These are phyloP conservation scores for Metarhizium sp. DNA, from an alignment of 2,329 filamentous ascomycete genomes.

Conservation along the genomic window DNA sequence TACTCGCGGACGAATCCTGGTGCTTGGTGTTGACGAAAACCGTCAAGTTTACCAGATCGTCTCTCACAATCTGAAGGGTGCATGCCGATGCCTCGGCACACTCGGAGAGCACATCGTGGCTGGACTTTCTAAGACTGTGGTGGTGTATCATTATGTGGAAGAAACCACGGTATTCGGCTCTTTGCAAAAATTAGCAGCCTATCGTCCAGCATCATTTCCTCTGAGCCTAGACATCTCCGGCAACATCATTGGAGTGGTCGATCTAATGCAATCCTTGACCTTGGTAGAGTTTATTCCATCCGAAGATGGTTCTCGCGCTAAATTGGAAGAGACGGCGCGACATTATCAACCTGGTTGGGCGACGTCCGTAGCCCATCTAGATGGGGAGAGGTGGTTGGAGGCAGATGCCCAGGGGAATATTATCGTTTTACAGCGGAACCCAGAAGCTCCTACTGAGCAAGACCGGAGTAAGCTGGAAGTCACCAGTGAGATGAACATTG, in stretches of 20 bases:
- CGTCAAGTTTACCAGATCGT: slow-evolving; percentile 64
- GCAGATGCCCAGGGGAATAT: slow-evolving; percentile 85
- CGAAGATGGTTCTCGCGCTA: slow-evolving; percentile 45
- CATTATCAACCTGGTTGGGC: slow-evolving; percentile 78
- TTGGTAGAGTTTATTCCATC: slow-evolving; percentile 62
- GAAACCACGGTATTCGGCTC: slow-evolving; percentile 44
- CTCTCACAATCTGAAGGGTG: slow-evolving; percentile 62
- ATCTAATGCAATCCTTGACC: slow-evolving; percentile 88
- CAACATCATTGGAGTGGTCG: slow-evolving; percentile 71
- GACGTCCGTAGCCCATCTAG: slow-evolving; percentile 67
- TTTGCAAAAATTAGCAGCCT: slow-evolving; percentile 64
- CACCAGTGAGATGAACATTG: slow-evolving; percentile 73
- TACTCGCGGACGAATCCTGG: slow-evolving; percentile 63
- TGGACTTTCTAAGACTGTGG: slow-evolving; percentile 79
- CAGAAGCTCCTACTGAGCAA: slow-evolving; percentile 61
- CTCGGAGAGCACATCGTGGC: slow-evolving; percentile 73
- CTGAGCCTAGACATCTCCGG: slow-evolving; percentile 69
- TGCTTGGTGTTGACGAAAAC: slow-evolving; percentile 73
- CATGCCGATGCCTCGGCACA: slow-evolving; percentile 69
- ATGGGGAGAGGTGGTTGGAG: slow-evolving; percentile 67
- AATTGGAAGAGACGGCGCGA: slow-evolving; percentile 63
- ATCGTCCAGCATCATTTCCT: slow-evolving; percentile 75
- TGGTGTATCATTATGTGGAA: slow-evolving; percentile 47
- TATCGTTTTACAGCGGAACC: slow-evolving; percentile 66
- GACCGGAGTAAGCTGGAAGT: slow-evolving; percentile 63